phyloP scores from a whole-genome alignment of 345 rosid genomes.

The Linum trigynum region DNA sequence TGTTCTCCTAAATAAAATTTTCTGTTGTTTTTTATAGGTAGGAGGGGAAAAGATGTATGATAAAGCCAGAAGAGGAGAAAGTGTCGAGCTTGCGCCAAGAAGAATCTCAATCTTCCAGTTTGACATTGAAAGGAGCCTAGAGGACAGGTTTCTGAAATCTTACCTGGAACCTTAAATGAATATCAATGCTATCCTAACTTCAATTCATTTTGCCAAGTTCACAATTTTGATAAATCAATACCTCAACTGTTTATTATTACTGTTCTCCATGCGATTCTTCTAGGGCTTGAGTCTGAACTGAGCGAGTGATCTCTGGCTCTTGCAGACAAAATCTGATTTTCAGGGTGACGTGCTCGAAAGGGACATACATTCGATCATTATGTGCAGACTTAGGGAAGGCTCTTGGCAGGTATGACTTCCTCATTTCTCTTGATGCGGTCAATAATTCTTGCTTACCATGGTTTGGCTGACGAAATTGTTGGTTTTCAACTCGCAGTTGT shows the following conservation, averaged over 20 bases:
- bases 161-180: not conserved
- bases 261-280: not conserved
- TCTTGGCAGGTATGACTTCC: conserved; percentile 54
- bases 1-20: not conserved
- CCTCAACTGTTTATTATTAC: no score
- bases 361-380: conserved; percentile 85
- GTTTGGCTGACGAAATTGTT: not conserved
- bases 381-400: conserved; percentile 94
- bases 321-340: conserved; percentile 86
- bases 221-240: no score
- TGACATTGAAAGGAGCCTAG: conserved; percentile 83
- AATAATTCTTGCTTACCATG: not conserved
- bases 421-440: not conserved
- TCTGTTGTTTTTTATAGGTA: conserved; percentile 32
- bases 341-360: conserved; percentile 79
- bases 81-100: conserved; percentile 75
- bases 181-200: not conserved
- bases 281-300: conserved; percentile 19
- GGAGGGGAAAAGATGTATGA: conserved; percentile 97
- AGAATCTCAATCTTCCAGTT: conserved; percentile 74
- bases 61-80: conserved; percentile 95
- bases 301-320: conserved; percentile 2
- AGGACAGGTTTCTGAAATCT: conserved; percentile 48
- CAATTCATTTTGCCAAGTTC: not conserved
- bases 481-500: conserved; percentile 41